phyloP scores from a whole-genome alignment of 495 filamentous ascomycete genomes.

The Chaetomium cochliodes region DNA sequence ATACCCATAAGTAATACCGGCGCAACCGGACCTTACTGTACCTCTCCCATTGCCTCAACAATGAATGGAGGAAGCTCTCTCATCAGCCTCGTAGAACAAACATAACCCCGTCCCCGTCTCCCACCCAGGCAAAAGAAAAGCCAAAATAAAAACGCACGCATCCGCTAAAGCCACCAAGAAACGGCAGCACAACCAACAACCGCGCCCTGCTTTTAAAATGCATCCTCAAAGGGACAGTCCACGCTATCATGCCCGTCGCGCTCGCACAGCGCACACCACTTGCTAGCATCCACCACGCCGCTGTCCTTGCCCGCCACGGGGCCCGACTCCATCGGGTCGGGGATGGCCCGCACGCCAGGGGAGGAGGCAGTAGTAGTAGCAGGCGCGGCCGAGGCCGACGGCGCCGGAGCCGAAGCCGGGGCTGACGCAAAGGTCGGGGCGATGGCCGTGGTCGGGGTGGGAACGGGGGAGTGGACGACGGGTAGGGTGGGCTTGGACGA shows the following conservation, averaged over 20 bases:
- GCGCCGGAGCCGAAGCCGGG: not conserved
- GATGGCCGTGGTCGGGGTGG: not conserved
- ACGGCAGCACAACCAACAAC: not conserved
- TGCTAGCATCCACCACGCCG: slow-evolving; percentile 72
- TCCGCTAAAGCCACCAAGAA: not conserved
- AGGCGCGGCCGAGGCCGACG: not conserved
- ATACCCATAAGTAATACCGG: not conserved
- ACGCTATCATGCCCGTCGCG: slow-evolving; percentile 93
- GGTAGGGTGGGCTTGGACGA: slow-evolving; percentile 26
- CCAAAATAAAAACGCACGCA: no score
- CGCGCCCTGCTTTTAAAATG: slow-evolving; percentile 49
- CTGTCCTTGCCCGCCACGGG: slow-evolving; percentile 80
- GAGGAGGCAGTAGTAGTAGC: no score
- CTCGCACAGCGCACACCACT: slow-evolving; percentile 98
- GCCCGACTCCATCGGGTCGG: slow-evolving; percentile 64
- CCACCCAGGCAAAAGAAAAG: no score
- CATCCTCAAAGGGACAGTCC: slow-evolving; percentile 91
- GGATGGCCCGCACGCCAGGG: slow-evolving; percentile 42
- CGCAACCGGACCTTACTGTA: not conserved
- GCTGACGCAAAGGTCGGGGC: not conserved
- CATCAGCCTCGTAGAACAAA: no score
- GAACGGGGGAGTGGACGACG: not conserved
- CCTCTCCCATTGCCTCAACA: no score
- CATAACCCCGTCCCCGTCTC: no score
- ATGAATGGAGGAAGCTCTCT: no score